Evolutionary conservation across 1,284 basidiomycete genomes (phyloP), one percentile per base, ranked within the genome.

Genomic region (Filobasidium uniguttulatum): DNA sequence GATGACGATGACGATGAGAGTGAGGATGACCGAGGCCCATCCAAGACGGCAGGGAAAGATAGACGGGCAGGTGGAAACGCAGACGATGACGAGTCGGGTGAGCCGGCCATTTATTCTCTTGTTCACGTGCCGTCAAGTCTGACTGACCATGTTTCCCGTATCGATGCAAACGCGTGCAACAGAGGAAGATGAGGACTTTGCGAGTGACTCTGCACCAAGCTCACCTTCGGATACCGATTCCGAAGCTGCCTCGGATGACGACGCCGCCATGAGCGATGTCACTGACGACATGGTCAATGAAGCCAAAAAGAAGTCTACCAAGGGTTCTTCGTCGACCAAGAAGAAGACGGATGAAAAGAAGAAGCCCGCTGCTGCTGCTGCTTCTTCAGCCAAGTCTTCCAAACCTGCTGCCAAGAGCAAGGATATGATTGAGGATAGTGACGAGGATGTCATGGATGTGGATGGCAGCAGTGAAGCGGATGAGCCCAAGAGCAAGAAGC

Each of bases 141-240:
- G 48, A 20, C 15, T 33, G 26, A 9, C n/a, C n/a, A n/a, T 47
- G 38, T 37, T 25, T 46, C 14, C 50, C 25, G 29, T 33, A 22
- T 44, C 35, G n/a, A n/a, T n/a, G n/a, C n/a, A n/a, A n/a, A n/a
- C n/a, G n/a, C n/a, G n/a, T n/a, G n/a, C n/a, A n/a, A 31, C 57
- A 72, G 73, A 75, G 67, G 82, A 83, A 61, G 91, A 90, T 64
- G 90, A 94, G 71, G 97, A 97, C 75, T 69, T 81, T 57, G 88
- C 81, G 3, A 84, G 82, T 22, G 82, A 75, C 0, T 85, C 83
- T 0, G 89, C 93, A 61, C 76, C 74, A 47, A 88, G 89, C 20
- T 91, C 86, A 3, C 86, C 86, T 0, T 81, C 78, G 26, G 82
- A 81, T 25, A 77, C 73, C 34, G 85, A 84, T 52, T 80, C 79